Evolutionary conservation across 129 eudicot genomes (phyloP), one percentile per base, ranked within the genome.

Genomic region (Scalesia atractyloides): DNA sequence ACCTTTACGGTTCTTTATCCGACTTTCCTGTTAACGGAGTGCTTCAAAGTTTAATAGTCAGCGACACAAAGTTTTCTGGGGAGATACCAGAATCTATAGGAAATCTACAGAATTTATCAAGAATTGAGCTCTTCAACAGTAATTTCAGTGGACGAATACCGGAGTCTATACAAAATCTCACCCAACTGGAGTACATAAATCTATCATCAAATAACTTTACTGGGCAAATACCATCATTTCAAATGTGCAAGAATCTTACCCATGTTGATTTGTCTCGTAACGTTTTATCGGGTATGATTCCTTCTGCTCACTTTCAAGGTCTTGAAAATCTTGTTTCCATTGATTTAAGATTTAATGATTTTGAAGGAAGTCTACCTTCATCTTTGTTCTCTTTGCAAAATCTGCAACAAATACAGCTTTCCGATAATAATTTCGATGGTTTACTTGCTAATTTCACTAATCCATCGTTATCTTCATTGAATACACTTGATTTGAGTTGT

Each of bases 211-310:
- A 90, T 72, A 44, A 44, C 1, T 80, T 90, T 41, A 73, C 15
- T 0, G 94, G 97, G 64, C 36, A 74, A 7, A 19, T 87, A 19
- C 88, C 77, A 48, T 75, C 72, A 5, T 81, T 81, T 39, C 70
- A 61, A 3, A 19, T 15, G 73, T 86, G n/a, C n/a, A n/a, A n/a
- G n/a, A n/a, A n/a, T n/a, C n/a, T n/a, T n/a, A n/a, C n/a, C n/a
- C n/a, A n/a, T 77, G 24, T 86, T n/a, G 88, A 89, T 74, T 83
- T 90, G 37, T 86, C 90, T 2, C 82, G 67, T 0, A 90, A 90
- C 22, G 1, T 6, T 24, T 83, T 89, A 44, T 72, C 83, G 1
- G 92, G 92, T 52, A 24, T 48, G 9, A 57, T 86, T 22, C 80
- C 78, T 3, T 52, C 75, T 11, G 48, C 11, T 13, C 51, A 82